Base-by-base conservation (phyloP, 2,329 filamentous ascomycete species). In the Pestalotiopsis sp. region DNA sequence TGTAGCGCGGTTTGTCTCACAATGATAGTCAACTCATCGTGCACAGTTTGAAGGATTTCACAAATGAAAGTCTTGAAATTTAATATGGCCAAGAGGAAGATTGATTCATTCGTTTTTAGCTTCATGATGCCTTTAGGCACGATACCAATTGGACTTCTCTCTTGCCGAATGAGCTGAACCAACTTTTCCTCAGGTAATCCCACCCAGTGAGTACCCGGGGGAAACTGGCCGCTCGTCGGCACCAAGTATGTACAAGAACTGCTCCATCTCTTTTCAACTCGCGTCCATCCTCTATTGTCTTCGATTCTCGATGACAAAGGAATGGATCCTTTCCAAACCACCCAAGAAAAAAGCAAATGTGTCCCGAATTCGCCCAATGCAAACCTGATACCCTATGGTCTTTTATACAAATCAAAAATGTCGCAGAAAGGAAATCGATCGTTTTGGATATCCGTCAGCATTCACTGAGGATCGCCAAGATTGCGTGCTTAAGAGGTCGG, bases 191-290 rank as follows among this genome's bases (percentile, higher is more conserved):
- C 45, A 23, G 14, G n/a, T 14, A 49, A 52, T n/a, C 45, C 20
- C 45, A 52, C 45, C 72, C 31, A 72, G 69, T 57, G 52, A 58
- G 59, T 57, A 31, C 25, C 70, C 45, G 45, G 20, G 45, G 45
- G 20, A n/a, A 20, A n/a, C 45, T 52, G 45, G 45, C 45, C 17
- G n/a, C 45, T 52, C 31, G 31, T 36, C 72, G 17, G 61, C 69
- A 36, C 59, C 69, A 41, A 60, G 68, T 7, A 74, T 69, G 25
- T 62, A 67, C 49, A 52, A 66, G 68, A 71, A 73, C 64, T 71
- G 68, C n/a, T 66, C 66, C 25, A 39, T 57, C 23, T 73, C 73
- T n/a, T 69, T 68, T 4, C 57, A 17, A 17, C 45, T 52, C n/a
- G 14, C 17, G n/a, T 52, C 45, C 45, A n/a, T 52, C 45, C 4